Evolutionary conservation across 148 eudicot species (phyloP).

Genomic region (Rhododendron ovatum): DNA sequence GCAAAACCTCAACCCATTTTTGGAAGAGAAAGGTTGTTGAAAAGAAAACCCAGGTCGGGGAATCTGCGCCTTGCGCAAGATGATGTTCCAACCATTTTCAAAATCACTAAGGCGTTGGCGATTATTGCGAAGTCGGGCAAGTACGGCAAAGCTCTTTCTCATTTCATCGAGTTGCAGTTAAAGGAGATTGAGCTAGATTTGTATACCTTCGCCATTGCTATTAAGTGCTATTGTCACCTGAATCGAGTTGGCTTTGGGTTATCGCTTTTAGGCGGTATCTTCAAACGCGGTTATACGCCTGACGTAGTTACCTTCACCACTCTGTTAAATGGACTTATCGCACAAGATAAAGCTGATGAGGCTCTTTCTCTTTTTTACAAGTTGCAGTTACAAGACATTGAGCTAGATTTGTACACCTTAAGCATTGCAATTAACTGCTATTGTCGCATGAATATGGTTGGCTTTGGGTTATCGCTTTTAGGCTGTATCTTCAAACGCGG

Average conservation of each 20-base stretch:
- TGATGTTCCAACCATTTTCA: not conserved
- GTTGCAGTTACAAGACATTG: too few species aligned
- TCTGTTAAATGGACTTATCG: not conserved
- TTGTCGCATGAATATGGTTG: fast-evolving
- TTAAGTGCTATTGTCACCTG: not conserved
- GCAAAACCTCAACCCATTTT: not conserved
- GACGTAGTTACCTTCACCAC: not conserved
- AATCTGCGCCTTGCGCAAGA: not conserved
- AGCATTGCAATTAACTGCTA: too few species aligned
- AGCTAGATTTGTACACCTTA: too few species aligned
- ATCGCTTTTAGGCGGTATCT: not conserved
- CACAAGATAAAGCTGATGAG: not conserved
- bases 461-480: too few species aligned
- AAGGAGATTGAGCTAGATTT: not conserved
- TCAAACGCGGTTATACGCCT: not conserved
- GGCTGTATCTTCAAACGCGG: too few species aligned
- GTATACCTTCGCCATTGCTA: not conserved
- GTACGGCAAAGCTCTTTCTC: not conserved
- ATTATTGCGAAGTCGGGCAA: not conserved
- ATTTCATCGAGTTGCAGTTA: not conserved
- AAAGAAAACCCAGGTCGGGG: too few species aligned
- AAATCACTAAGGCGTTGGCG: not conserved
- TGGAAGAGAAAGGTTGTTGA: not conserved
- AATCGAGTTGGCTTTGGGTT: not conserved
- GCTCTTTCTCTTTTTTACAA: not conserved